phyloP scores from a whole-genome alignment of 139 green algal species.

The Astrephomene gubernaculifera region DNA sequence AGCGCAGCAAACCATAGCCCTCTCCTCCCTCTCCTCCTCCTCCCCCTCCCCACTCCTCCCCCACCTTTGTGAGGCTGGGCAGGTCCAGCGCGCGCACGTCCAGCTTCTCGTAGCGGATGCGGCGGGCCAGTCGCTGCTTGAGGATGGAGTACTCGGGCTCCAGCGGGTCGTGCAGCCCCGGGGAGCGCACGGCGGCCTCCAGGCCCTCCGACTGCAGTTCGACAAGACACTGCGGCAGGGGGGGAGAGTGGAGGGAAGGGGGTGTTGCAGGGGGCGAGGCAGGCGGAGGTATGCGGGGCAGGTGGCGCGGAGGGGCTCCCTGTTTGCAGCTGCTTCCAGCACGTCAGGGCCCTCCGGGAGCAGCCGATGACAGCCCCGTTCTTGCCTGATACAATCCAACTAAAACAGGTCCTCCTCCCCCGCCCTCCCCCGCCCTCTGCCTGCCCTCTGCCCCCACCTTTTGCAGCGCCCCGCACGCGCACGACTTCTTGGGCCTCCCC shows the following conservation, averaged over 20 bases:
- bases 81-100: conserved; percentile 65
- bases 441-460: too few species aligned
- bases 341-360: too few species aligned
- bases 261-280: too few species aligned
- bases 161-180: conserved; percentile 78
- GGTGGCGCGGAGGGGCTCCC: too few species aligned
- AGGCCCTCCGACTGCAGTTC: conserved; percentile 61
- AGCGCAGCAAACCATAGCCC: not conserved
- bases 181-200: conserved; percentile 40
- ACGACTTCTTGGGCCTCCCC: conserved; percentile 65
- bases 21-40: not conserved
- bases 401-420: too few species aligned
- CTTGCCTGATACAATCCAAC: too few species aligned
- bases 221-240: conserved; percentile 10
- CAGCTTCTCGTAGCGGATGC: conserved; percentile 64
- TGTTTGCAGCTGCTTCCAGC: too few species aligned
- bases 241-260: not conserved
- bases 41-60: not conserved
- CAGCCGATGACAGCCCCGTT: too few species aligned
- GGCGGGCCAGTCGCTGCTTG: conserved; percentile 84
- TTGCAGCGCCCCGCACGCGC: conserved; percentile 88
- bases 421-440: too few species aligned
- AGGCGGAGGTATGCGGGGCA: too few species aligned
- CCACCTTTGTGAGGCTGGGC: conserved; percentile 77
- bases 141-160: conserved; percentile 92